Conservation (phyloP, 495 filamentous ascomycete genomes). For the Melanomma pulvis-pyrius region DNA sequence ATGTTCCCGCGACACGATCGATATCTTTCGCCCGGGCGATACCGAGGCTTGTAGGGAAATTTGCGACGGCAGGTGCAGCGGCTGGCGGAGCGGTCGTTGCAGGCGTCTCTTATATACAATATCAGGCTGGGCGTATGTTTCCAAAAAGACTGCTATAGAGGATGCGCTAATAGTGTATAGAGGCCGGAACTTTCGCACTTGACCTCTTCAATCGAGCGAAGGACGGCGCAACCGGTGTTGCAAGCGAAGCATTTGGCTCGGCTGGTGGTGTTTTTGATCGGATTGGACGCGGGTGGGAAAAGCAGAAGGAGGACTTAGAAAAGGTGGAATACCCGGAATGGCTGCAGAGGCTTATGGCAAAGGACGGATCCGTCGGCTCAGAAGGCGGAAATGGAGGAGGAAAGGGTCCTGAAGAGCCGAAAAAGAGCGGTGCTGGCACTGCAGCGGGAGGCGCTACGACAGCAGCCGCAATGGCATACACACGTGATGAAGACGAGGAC, state of each 20-base stretch:
- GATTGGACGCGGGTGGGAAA: slow-evolving; percentile 77
- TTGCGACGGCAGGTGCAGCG: slow-evolving; percentile 82
- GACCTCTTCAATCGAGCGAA: slow-evolving; percentile 74
- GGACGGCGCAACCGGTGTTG: slow-evolving; percentile 67
- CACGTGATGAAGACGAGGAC: slow-evolving; percentile 70
- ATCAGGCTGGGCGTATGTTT: slow-evolving; percentile 85
- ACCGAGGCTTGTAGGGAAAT: slow-evolving; percentile 87
- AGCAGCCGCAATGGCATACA: slow-evolving; percentile 75
- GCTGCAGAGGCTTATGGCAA: slow-evolving; percentile 73
- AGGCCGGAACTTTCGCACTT: slow-evolving; percentile 86
- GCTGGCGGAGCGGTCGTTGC: slow-evolving; percentile 87
- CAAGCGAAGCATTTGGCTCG: slow-evolving; percentile 66
- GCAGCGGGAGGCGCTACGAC: slow-evolving; percentile 59
- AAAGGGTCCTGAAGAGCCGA: slow-evolving; percentile 58
- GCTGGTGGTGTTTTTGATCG: slow-evolving; percentile 75
- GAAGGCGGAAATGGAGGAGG: slow-evolving; percentile 45
- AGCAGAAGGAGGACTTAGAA: slow-evolving; percentile 67
- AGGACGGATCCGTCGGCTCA: slow-evolving; percentile 49
- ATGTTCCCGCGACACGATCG: slow-evolving; percentile 79
- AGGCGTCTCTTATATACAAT: slow-evolving; percentile 88
- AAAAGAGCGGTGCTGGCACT: slow-evolving; percentile 63
- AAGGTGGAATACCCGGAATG: slow-evolving; percentile 75
- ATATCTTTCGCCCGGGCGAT: slow-evolving; percentile 84
- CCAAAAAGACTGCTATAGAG: neutral
- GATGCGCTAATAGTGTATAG: slow-evolving; percentile 50